These are phyloP conservation scores for Bolboschoenus planiculmis DNA, from an alignment of 176 grass and related monocot species.

Conservation along the genomic window DNA sequence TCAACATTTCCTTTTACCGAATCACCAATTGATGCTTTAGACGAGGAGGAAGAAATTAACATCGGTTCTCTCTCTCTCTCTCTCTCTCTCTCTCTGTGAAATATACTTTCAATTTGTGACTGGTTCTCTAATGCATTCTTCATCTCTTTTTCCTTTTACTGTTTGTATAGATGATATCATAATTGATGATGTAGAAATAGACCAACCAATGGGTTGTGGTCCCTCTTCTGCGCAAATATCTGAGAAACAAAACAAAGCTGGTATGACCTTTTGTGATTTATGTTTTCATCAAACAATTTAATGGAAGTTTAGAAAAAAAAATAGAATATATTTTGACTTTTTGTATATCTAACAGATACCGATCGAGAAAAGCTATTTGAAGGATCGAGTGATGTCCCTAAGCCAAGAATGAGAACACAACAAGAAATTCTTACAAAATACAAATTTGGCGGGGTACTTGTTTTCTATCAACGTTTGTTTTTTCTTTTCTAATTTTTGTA, in stretches of 20 bases:
- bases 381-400: constrained; percentile 43
- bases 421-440: constrained; percentile 95
- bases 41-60: constrained; percentile 39
- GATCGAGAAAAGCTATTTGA: constrained; percentile 52
- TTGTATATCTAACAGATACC: constrained; percentile 31
- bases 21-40: constrained; percentile 25
- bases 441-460: constrained; percentile 64
- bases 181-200: constrained; percentile 45
- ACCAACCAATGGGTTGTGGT: constrained; percentile 23
- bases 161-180: constrained; percentile 68
- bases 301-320: background rate
- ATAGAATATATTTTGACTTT: background rate
- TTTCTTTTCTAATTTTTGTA: background rate
- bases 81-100: constrained; percentile 30
- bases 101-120: constrained; percentile 4
- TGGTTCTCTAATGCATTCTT: constrained; percentile 8
- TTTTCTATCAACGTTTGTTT: background rate
- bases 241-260: constrained; percentile 35
- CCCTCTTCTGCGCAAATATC: constrained; percentile 20
- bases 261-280: constrained; percentile 14
- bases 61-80: constrained; percentile 36
- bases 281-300: background rate
- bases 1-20: constrained; percentile 40
- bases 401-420: constrained; percentile 64
- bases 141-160: constrained; percentile 21